phyloP scores from a whole-genome alignment of 257 asterid genomes.

The Petrea volubilis region DNA sequence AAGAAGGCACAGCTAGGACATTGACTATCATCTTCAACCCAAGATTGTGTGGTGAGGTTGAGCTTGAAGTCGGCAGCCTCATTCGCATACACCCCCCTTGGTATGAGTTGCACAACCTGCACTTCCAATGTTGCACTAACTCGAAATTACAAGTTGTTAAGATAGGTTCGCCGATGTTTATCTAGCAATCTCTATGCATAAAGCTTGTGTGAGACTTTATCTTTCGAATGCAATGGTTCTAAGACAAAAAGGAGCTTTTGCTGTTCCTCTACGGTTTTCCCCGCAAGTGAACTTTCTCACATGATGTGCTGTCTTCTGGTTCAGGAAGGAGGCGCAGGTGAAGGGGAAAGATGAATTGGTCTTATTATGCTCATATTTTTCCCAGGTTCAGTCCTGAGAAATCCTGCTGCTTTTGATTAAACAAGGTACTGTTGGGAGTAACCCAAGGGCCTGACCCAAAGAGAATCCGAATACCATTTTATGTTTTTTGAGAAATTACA shows the following conservation, averaged over 20 bases:
- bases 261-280: not conserved
- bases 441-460: too few relatives aligned
- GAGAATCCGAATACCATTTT: too few relatives aligned
- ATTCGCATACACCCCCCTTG: constrained; percentile 71
- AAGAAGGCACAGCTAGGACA: constrained; percentile 35
- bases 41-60: constrained; percentile 58
- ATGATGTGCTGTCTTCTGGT: constrained; percentile 15
- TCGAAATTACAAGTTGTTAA: not conserved
- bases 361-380: constrained; percentile 62
- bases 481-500: too few relatives aligned
- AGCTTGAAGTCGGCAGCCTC: constrained; percentile 71
- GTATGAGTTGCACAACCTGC: constrained; percentile 43
- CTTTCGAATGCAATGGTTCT: not conserved
- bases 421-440: not conserved
- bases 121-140: not conserved
- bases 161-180: not conserved
- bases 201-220: not conserved
- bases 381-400: constrained; percentile 37
- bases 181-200: not conserved
- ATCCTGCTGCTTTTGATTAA: not conserved
- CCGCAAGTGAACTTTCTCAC: not conserved
- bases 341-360: constrained; percentile 41
- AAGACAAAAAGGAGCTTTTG: not conserved
- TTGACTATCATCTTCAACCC: constrained; percentile 71
- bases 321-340: constrained; percentile 78